Base-by-base conservation (phyloP, 2,329 filamentous ascomycete species). In the Colletotrichum caudatum region DNA sequence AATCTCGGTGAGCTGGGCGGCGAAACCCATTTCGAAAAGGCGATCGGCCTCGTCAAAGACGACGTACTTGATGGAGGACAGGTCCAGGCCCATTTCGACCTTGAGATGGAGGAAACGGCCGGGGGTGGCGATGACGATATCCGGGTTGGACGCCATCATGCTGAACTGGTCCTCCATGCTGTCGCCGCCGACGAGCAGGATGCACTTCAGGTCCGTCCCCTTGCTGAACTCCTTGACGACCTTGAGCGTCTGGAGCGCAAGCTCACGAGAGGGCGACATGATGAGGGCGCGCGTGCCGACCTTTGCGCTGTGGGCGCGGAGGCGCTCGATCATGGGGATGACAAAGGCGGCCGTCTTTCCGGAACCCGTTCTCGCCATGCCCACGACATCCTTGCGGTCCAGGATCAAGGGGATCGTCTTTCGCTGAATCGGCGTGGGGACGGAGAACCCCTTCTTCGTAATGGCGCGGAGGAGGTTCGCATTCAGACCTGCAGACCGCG, bases 311-410 rank as follows among this genome's bases (percentile, higher is more conserved):
- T 99, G 97, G 33, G 90, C 88, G 81, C 95, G 97, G 73, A 99
- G 85, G 75, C 92, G 93, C 84, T 99, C 94, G 73, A 99, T 94
- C 95, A 99, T 97, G 54, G 96, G 96, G 74, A 99, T 97, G 35
- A 98, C 94, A 81, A 99, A 99, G 29, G 96, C 96, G 1, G 95
- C 96, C 1, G 97, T 99, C 85, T 99, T 99, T 84, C 96, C 96
- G 26, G 95, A 98, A 80, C 96, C 96, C n/a, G 97, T 99, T 75
- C 97, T 89, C 9, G 96, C 96, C 96, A 99, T 99, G 75, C 95
- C 97, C 33, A 99, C 95, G n/a, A 98, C 93, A 87, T 99, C 96
- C 82, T 94, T 93, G 65, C 92, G 90, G 73, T 97, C 93, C 76
- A 98, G 86, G 66, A 99, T 90, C 66, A 98, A 86, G 5, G 96